These are phyloP conservation scores for Ascochyta lentis DNA, from an alignment of 2,329 filamentous ascomycete genomes.

Conservation along the genomic window DNA sequence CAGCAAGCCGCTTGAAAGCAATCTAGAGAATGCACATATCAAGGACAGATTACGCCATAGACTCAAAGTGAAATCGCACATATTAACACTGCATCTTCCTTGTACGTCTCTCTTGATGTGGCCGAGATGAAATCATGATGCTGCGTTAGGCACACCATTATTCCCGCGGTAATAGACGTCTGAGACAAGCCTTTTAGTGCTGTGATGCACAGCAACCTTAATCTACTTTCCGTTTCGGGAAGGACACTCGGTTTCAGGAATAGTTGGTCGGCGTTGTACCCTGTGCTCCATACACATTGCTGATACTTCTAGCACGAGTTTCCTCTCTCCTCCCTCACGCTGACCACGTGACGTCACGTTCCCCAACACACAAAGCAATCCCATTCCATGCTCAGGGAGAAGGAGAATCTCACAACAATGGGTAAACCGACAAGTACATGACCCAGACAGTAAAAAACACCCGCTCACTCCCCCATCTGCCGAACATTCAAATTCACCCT, in stretches of 20 bases:
- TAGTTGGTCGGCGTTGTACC: too few relatives aligned
- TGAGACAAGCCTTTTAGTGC: slow-evolving; percentile 47
- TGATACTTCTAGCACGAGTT: too few relatives aligned
- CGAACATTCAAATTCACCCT: slow-evolving; percentile 91
- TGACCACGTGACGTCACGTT: too few relatives aligned
- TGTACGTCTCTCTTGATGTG: neutral
- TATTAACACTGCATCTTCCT: neutral
- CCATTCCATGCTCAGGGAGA: too few relatives aligned
- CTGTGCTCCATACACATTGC: too few relatives aligned
- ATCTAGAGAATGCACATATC: neutral
- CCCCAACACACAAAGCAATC: too few relatives aligned
- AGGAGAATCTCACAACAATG: too few relatives aligned
- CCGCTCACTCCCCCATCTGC: slow-evolving; percentile 71
- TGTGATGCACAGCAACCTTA: slow-evolving; percentile 40
- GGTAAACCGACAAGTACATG: too few relatives aligned
- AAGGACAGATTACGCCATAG: slow-evolving; percentile 2
- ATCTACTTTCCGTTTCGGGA: slow-evolving; percentile 26
- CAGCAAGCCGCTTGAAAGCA: neutral
- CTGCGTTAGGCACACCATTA: slow-evolving; percentile 4
- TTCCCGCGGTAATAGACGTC: slow-evolving; percentile 1
- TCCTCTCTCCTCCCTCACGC: too few relatives aligned
- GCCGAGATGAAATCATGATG: neutral
- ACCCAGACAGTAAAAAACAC: too few relatives aligned
- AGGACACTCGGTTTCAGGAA: neutral
- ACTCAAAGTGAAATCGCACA: slow-evolving; percentile 13